These are phyloP conservation scores for Eremothecium gossypii DNA, from an alignment of 1,139 yeast genomes.

Conservation along the genomic window DNA sequence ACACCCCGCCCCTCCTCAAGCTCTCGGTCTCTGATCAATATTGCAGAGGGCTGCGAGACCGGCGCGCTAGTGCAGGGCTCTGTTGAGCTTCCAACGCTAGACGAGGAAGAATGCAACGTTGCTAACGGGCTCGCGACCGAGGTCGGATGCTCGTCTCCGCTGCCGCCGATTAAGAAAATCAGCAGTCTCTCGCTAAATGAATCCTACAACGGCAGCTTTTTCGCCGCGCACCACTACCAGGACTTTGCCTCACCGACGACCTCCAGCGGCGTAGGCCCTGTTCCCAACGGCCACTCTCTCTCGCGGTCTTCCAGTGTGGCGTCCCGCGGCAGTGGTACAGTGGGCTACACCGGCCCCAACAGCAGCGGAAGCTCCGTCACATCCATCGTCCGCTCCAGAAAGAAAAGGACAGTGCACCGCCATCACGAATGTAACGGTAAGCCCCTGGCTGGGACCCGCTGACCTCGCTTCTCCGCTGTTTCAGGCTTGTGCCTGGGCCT, in stretches of 20 bases:
- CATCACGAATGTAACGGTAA: slow-evolving; percentile 7
- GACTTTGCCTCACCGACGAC: background rate
- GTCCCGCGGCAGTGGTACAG: slow-evolving; percentile 3
- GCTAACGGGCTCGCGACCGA: slow-evolving; percentile 1
- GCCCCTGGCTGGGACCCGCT: background rate
- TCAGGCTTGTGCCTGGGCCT: no score
- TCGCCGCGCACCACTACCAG: background rate
- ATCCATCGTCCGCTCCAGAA: slow-evolving; percentile 2
- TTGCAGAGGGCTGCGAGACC: slow-evolving; percentile 3
- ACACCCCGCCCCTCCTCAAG: slow-evolving; percentile 1
- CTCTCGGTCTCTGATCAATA: slow-evolving; percentile 1
- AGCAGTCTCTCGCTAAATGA: slow-evolving; percentile 6
- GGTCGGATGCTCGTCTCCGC: background rate
- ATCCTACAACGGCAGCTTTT: background rate
- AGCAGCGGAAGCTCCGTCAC: slow-evolving; percentile 3
- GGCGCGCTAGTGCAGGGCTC: slow-evolving; percentile 1
- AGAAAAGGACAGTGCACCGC: slow-evolving; percentile 3
- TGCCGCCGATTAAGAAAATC: slow-evolving; percentile 3
- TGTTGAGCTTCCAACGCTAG: slow-evolving; percentile 9
- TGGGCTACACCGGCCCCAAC: background rate
- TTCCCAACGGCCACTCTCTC: background rate
- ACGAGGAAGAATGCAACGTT: slow-evolving; percentile 9
- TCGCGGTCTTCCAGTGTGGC: slow-evolving; percentile 6
- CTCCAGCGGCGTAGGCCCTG: background rate
- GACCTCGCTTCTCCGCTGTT: no score